A percentile compares a stretch with the other conserved stretches of the same genome.
These are phyloP conservation scores for Talaromyces nanjingensis DNA, from an alignment of 495 filamentous ascomycete genomes.

Conservation along the genomic window DNA sequence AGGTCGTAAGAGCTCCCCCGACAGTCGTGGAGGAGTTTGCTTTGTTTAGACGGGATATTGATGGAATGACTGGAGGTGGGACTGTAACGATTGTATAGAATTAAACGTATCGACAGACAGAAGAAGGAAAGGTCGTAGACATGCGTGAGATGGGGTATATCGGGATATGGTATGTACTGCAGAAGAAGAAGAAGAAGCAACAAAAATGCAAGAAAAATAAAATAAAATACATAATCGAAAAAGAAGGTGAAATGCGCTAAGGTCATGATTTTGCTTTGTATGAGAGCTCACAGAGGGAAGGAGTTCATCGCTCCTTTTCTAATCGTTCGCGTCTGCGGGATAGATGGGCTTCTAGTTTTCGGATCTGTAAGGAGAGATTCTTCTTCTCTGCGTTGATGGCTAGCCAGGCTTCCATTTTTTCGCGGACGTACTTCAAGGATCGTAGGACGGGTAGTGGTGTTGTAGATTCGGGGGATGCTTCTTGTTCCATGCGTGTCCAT, in stretches of 20 bases:
- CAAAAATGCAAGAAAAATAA: background rate
- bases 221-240: background rate
- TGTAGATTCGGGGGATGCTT: constrained; percentile 36
- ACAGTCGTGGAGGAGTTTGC: no score
- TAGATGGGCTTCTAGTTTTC: constrained; percentile 62
- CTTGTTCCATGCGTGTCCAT: constrained; percentile 47
- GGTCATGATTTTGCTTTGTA: background rate
- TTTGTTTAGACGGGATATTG: no score
- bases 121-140: background rate
- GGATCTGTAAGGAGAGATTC: constrained; percentile 46
- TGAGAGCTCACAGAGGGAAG: background rate
- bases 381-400: constrained; percentile 77
- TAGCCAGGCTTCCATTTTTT: constrained; percentile 81
- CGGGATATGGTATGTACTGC: background rate
- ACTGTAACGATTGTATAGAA: no score
- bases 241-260: background rate
- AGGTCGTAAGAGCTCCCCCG: no score
- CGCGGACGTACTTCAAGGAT: constrained; percentile 57
- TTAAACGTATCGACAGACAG: background rate
- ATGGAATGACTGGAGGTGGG: no score
- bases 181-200: no score
- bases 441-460: constrained; percentile 54
- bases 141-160: background rate
- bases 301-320: constrained; percentile 18
- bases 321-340: constrained; percentile 57